These are phyloP conservation scores for Mortierella sp. DNA, from an alignment of 371 early-diverging fungal genomes.

Conservation along the genomic window DNA sequence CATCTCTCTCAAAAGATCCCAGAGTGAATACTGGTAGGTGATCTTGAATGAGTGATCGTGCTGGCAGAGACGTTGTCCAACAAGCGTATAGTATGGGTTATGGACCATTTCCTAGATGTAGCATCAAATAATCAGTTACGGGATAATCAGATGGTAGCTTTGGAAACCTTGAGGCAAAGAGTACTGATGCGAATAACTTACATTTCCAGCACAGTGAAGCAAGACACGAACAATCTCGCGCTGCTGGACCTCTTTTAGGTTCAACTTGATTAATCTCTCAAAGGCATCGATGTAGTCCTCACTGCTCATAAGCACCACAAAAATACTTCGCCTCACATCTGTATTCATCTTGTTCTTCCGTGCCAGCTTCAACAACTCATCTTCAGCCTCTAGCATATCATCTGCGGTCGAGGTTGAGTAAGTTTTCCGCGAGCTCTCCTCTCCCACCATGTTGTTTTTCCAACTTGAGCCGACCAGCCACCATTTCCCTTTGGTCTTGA, in stretches of 20 bases:
- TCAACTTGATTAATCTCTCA: conserved; percentile 85
- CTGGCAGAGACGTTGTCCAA: conserved; percentile 83
- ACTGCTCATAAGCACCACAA: conserved; percentile 91
- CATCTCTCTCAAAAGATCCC: conserved; percentile 90
- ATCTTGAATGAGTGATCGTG: conserved; percentile 86
- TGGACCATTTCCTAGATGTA: conserved; percentile 80
- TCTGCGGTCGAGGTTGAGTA: conserved; percentile 66
- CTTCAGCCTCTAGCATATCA: conserved; percentile 70
- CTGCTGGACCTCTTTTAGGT: conserved; percentile 90
- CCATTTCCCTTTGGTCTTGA: conserved; percentile 89
- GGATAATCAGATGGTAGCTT: not conserved
- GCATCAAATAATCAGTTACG: too few species aligned
- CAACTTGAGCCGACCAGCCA: conserved; percentile 90
- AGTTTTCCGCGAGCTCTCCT: conserved; percentile 54
- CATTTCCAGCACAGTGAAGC: conserved; percentile 89
- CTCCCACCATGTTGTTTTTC: conserved; percentile 76
- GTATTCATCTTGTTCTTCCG: conserved; percentile 95
- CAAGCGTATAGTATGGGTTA: conserved; percentile 96
- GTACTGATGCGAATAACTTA: conserved; percentile 55
- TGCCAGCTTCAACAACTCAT: conserved; percentile 69
- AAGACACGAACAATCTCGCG: conserved; percentile 95
- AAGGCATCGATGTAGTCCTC: conserved; percentile 97
- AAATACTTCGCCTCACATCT: conserved; percentile 92
- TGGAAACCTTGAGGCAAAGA: not conserved
- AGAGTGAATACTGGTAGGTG: conserved; percentile 94